Evolutionary conservation across 805 yeast genomes (phyloP).

Genomic region (Blastobotrys parvus): DNA sequence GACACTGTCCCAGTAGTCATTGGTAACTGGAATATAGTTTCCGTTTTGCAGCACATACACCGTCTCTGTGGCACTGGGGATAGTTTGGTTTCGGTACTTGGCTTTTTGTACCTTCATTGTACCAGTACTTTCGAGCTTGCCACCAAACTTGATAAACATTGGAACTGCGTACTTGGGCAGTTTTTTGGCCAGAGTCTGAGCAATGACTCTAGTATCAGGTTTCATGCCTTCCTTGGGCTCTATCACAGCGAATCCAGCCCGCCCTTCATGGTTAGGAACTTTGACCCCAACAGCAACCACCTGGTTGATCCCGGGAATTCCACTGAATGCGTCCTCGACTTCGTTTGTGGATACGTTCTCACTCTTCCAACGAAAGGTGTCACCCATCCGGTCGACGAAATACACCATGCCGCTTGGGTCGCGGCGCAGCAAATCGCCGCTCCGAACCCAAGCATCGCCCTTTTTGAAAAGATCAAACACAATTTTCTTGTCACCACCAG

Average conservation of each 20-base stretch:
- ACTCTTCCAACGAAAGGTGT: constrained; percentile 93
- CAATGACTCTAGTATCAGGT: constrained; percentile 34
- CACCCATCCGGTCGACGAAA: constrained; percentile 90
- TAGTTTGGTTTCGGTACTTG: constrained; percentile 32
- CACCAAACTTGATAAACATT: constrained; percentile 61
- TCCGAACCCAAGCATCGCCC: constrained; percentile 88
- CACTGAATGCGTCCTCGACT: constrained; percentile 57
- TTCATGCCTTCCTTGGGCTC: constrained; percentile 35
- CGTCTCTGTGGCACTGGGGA: constrained; percentile 35
- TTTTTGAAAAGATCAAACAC: constrained; percentile 62
- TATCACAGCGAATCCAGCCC: constrained; percentile 85
- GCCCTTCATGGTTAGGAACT: constrained; percentile 84
- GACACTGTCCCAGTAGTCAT: constrained; percentile 43
- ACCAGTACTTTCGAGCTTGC: constrained; percentile 54
- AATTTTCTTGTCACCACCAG: constrained; percentile 72
- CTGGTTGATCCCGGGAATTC: constrained; percentile 35
- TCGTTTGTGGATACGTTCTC: constrained; percentile 92
- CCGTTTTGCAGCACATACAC: constrained; percentile 64
- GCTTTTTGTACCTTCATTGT: constrained; percentile 84
- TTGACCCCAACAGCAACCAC: constrained; percentile 83
- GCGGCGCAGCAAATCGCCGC: constrained; percentile 71
- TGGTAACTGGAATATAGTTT: constrained; percentile 48
- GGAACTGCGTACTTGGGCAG: constrained; percentile 87
- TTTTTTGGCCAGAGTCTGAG: constrained; percentile 30
- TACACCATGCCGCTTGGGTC: constrained; percentile 65